phyloP scores from a whole-genome alignment of 257 asterid species.

The Primulina tabacum region DNA sequence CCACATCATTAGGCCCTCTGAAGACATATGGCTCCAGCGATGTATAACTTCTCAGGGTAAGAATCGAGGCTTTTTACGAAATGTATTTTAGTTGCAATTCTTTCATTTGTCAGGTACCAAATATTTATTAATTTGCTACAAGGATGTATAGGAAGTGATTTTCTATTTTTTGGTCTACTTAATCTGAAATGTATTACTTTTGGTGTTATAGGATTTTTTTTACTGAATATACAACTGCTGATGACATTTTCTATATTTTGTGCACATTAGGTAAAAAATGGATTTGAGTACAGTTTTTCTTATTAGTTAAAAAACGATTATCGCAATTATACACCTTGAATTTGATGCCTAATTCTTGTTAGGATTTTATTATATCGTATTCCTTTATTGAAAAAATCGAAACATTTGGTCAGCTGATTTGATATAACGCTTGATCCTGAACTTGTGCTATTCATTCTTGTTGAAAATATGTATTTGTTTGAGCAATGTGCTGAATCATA shows the following conservation, averaged over 20 bases:
- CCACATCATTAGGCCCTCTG: constrained; percentile 41
- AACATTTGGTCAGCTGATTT: not conserved
- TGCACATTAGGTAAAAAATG: not conserved
- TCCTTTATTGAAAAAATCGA: not conserved
- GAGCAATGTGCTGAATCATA: not conserved
- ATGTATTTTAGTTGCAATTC: constrained; percentile 6
- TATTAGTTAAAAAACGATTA: constrained; percentile 8
- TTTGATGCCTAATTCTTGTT: not conserved
- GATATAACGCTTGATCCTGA: not conserved
- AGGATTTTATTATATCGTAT: not conserved
- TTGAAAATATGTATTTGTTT: too few species aligned
- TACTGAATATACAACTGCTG: constrained; percentile 3
- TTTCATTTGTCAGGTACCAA: constrained; percentile 15
- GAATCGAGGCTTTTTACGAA: constrained; percentile 18
- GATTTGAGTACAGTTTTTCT: not conserved
- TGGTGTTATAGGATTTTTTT: constrained; percentile 3
- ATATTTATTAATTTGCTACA: not conserved
- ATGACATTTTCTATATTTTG: not conserved
- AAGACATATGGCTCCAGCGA: constrained; percentile 46
- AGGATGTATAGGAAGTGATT: not conserved
- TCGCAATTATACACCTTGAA: not conserved
- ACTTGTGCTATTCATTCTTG: not conserved
- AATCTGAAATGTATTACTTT: constrained; percentile 10
- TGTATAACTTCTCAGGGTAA: constrained; percentile 33
- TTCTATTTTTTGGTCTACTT: constrained; percentile 3